Conservation (phyloP, 2,329 filamentous ascomycete genomes). For the Coniochaeta sp. region DNA sequence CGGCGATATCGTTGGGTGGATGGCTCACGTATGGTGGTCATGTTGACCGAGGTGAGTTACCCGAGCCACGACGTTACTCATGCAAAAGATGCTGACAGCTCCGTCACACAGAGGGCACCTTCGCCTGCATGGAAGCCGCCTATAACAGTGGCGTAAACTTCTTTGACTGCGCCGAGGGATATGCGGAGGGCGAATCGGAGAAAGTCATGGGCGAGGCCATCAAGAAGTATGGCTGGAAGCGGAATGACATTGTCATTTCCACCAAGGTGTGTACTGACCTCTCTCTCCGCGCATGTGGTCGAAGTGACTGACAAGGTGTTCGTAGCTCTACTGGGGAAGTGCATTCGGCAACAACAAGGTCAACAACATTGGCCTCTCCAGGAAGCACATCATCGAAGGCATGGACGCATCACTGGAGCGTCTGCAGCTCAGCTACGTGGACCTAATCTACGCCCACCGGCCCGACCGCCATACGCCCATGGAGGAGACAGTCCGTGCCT, state of each 20-base stretch:
- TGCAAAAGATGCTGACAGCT: not conserved
- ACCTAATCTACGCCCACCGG: constrained; percentile 56
- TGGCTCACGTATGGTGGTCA: constrained; percentile 72
- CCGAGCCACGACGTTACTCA: not conserved
- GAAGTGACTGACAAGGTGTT: constrained; percentile 16
- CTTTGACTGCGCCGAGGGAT: constrained; percentile 55
- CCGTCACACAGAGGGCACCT: constrained; percentile 28
- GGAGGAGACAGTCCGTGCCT: constrained; percentile 54
- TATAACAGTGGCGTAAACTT: constrained; percentile 58
- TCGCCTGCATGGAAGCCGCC: constrained; percentile 55
- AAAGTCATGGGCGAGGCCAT: constrained; percentile 45
- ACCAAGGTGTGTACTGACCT: constrained; percentile 39
- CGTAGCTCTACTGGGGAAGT: constrained; percentile 56
- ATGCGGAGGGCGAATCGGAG: constrained; percentile 41
- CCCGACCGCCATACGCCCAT: constrained; percentile 51
- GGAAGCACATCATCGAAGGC: constrained; percentile 49
- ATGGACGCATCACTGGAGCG: constrained; percentile 50
- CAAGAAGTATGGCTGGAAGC: constrained; percentile 44
- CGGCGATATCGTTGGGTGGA: constrained; percentile 61
- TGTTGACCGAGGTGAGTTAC: constrained; percentile 52
- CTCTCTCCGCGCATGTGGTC: too few relatives aligned
- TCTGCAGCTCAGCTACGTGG: constrained; percentile 59
- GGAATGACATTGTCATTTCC: constrained; percentile 46
- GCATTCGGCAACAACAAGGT: constrained; percentile 46
- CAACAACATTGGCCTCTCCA: constrained; percentile 42